Percentiles rank a stretch among this genome's conserved stretches.
Evolutionary conservation across 208 protist genomes (phyloP).

Genomic region (Trypanosoma boissoni): DNA sequence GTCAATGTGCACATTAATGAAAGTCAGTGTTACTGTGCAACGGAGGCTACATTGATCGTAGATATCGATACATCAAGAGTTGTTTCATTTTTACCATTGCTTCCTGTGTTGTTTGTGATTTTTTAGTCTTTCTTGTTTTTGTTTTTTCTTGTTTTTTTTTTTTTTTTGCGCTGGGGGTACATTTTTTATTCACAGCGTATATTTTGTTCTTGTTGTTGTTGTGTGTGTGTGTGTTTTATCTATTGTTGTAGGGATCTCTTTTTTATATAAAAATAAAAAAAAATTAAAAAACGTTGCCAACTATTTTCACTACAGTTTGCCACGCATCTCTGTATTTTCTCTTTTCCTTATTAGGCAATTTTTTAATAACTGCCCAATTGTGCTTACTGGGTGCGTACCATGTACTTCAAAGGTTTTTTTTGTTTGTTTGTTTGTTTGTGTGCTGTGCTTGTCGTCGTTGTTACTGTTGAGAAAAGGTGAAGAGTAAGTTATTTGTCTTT

Average conservation of each 20-base stretch:
- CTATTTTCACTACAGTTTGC: no score
- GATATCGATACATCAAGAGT: background rate
- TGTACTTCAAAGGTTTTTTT: background rate
- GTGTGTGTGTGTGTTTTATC: no score
- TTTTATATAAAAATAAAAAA: conserved; percentile 2
- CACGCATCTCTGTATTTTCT: no score
- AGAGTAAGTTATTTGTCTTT: no score
- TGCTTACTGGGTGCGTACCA: background rate
- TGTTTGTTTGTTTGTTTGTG: conserved; percentile 15
- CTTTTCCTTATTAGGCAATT: conserved; percentile 8
- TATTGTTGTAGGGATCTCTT: conserved; percentile 8
- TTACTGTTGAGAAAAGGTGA: conserved; percentile 6
- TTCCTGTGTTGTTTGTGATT: no score
- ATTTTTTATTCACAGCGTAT: no score
- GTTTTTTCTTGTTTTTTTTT: background rate
- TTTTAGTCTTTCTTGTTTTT: background rate
- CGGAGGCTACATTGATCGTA: background rate
- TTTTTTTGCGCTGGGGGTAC: background rate
- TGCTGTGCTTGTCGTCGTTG: background rate
- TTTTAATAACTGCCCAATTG: conserved; percentile 1
- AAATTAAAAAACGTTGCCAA: background rate
- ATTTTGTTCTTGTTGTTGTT: no score
- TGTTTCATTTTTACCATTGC: background rate
- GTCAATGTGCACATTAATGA: no score
- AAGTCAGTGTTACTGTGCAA: no score